These are phyloP conservation scores for Rhodotorula glutinis DNA, from an alignment of 1,284 basidiomycete genomes.

Conservation along the genomic window DNA sequence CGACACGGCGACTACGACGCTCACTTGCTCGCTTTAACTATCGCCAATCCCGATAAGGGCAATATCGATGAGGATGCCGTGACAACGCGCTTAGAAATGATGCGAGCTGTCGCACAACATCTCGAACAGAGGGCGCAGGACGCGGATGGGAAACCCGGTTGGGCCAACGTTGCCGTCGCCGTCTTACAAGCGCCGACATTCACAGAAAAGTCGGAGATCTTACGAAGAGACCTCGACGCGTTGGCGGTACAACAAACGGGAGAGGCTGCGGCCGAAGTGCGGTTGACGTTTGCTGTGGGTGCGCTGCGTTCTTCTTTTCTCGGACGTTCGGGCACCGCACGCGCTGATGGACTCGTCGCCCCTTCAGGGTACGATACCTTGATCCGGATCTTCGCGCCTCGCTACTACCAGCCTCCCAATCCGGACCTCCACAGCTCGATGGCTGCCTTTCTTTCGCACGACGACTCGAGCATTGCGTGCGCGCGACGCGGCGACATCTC, in stretches of 20 bases:
- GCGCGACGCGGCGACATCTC: conserved; percentile 57
- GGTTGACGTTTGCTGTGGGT: conserved; percentile 64
- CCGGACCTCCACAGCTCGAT: conserved; percentile 59
- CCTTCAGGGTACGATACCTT: conserved; percentile 66
- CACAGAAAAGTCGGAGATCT: conserved; percentile 67
- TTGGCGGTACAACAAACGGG: conserved; percentile 1
- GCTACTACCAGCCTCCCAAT: conserved; percentile 63
- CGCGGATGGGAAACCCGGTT: conserved; percentile 2
- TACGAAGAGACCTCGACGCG: conserved; percentile 48
- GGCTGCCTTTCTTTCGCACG: conserved; percentile 58
- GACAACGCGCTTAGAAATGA: conserved; percentile 46
- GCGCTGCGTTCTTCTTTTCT: conserved; percentile 1
- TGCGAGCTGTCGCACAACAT: conserved; percentile 45
- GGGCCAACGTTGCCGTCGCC: conserved; percentile 67
- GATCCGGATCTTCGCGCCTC: conserved; percentile 71
- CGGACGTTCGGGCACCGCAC: too few species aligned
- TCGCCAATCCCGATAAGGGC: conserved; percentile 83
- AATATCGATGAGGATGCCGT: conserved; percentile 58
- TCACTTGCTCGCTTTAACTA: conserved; percentile 75
- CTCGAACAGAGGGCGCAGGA: conserved; percentile 29
- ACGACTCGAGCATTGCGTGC: conserved; percentile 66
- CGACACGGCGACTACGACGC: conserved; percentile 61
- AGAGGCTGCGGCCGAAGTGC: conserved; percentile 43
- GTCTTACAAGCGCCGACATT: conserved; percentile 86
- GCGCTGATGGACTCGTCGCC: neutral